These are phyloP conservation scores for Aphanomyces invadans DNA, from an alignment of 352 stramenopile species.

Conservation along the genomic window DNA sequence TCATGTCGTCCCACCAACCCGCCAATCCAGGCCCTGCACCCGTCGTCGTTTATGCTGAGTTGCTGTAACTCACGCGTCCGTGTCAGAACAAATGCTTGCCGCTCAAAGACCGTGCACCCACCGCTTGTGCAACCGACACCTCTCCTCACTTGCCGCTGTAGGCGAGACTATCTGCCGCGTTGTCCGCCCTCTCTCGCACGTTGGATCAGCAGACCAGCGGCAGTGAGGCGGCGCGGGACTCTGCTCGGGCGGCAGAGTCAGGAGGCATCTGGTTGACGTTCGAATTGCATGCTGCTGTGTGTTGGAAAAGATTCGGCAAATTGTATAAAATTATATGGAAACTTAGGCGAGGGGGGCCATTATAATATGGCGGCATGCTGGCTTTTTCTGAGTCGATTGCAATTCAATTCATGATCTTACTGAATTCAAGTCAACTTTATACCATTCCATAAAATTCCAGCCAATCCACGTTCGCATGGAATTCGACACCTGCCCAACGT, in stretches of 20 bases:
- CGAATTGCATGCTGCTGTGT: background rate
- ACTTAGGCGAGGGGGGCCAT: background rate
- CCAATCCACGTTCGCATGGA: too few relatives aligned
- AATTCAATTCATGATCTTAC: background rate
- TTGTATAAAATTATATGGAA: background rate
- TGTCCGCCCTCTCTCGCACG: too few relatives aligned
- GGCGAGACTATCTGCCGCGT: too few relatives aligned
- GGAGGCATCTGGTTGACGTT: conserved; percentile 5
- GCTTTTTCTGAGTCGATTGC: conserved; percentile 5
- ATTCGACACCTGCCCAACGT: too few relatives aligned
- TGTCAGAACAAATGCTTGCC: background rate
- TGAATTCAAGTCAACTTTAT: background rate
- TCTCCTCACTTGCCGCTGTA: too few relatives aligned
- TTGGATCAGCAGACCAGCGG: too few relatives aligned
- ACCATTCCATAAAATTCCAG: background rate
- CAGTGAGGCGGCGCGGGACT: too few relatives aligned
- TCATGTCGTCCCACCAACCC: background rate
- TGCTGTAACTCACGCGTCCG: background rate
- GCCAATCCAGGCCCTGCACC: background rate
- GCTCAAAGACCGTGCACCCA: background rate
- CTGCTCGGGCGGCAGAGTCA: too few relatives aligned
- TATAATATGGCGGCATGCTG: background rate
- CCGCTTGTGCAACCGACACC: background rate
- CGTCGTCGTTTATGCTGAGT: background rate
- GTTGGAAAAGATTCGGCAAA: background rate